Conservation (phyloP, 2,329 filamentous ascomycete genomes). For the Microsporum audouinii region DNA sequence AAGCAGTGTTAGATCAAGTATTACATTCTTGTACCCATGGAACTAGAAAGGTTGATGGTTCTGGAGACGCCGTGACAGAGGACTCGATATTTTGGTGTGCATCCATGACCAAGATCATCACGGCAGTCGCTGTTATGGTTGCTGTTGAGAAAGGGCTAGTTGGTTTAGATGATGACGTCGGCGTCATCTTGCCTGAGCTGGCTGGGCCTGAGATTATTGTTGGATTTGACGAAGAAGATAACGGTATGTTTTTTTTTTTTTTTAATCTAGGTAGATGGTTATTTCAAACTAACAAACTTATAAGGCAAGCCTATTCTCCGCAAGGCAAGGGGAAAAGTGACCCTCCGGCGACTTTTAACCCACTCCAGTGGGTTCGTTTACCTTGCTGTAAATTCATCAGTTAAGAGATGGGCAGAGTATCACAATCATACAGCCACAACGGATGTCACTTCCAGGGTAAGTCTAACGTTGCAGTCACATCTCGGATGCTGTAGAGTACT, state of each 20-base stretch:
- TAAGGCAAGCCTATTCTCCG: not conserved
- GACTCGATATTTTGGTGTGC: constrained; percentile 16
- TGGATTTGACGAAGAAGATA: constrained; percentile 5
- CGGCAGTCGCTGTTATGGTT: constrained; percentile 8
- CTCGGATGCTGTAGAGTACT: not conserved
- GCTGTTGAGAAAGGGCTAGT: constrained; percentile 11
- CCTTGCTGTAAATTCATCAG: not conserved
- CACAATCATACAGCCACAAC: not conserved
- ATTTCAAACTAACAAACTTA: not conserved
- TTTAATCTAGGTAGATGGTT: not conserved
- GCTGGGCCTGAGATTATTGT: constrained; percentile 3
- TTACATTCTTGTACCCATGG: not conserved
- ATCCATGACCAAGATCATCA: constrained; percentile 14
- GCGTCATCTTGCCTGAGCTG: constrained; percentile 7
- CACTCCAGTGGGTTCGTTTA: constrained; percentile 11
- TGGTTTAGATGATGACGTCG: constrained; percentile 11
- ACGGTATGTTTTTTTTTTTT: not conserved
- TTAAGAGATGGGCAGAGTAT: not conserved
- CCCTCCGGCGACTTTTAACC: constrained; percentile 6
- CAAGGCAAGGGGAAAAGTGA: not conserved
- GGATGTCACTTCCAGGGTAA: not conserved
- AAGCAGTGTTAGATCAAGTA: not conserved
- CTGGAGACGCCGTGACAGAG: not conserved
- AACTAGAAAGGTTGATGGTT: not conserved
- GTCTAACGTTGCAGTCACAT: not conserved